Base-by-base conservation (phyloP, 2,329 filamentous ascomycete species). In the Monascus ruber region DNA sequence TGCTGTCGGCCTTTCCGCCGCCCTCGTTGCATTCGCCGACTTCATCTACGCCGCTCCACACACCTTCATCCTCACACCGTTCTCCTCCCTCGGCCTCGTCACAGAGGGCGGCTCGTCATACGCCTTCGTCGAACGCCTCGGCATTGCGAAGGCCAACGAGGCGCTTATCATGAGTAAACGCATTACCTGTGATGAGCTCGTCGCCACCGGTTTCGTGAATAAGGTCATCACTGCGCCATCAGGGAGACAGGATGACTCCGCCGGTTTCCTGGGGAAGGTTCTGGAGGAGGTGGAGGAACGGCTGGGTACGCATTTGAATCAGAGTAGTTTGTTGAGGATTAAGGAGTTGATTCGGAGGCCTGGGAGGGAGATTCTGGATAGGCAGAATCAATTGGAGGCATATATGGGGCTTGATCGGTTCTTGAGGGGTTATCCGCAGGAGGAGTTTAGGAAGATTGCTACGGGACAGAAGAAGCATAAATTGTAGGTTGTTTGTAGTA, bases 401-500 rank as follows among this genome's bases (percentile, higher is more conserved):
- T 88, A 94, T 69, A 81, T 76, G 2, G 89, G 88, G 0, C 59
- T 96, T 55, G 80, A 88, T 45, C 70, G 87, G 42, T 95, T 96
- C 55, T 60, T 85, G 49, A 75, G 67, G 44, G 87, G 87, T 0
- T 71, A 87, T 33, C 91, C 91, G 17, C 87, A 95, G 70, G 74
- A 82, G 60, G 85, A 96, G 70, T 96, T 96, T 58, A 68, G 73
- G 54, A 88, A 84, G 71, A 68, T 96, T 57, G 86, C 86, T 1
- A 78, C 72, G 45, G 87, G 89, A 8, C 77, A 91, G 72, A 96
- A 95, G 77, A 85, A 81, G 59, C 91, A 98, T 67, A 96, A 96
- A 70, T 66, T 96, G 60, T 94, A 70, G 17, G 17, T 3, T 17
- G 17, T 17, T 17, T 17, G 3, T 17, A 17, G 17, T 17, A 17